Evolutionary conservation across 306 rosid species (phyloP).

Genomic region (Carpinus viminea): DNA sequence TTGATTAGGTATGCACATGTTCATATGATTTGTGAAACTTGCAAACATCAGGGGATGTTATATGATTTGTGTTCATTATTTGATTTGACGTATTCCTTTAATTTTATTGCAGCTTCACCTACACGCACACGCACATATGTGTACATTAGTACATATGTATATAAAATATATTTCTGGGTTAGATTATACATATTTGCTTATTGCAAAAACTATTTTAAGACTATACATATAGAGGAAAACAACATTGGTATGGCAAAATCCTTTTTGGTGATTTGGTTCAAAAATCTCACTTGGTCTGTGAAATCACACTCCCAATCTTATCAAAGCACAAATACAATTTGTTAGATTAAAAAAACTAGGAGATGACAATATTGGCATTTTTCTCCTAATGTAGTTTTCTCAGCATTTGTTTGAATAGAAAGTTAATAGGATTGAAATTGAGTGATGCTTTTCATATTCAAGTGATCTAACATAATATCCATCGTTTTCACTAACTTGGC

Average conservation of each 20-base stretch:
- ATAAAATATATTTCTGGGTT: too few species aligned
- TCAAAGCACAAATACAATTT: background rate
- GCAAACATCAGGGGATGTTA: background rate
- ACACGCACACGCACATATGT: too few species aligned
- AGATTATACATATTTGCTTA: too few species aligned
- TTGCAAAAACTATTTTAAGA: too few species aligned
- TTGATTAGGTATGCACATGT: constrained; percentile 25
- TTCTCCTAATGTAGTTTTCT: background rate
- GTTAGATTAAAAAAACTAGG: background rate
- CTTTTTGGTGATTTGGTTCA: too few species aligned
- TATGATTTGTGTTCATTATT: background rate
- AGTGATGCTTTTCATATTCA: background rate
- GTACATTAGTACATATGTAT: too few species aligned
- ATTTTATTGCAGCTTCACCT: background rate
- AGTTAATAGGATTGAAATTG: background rate
- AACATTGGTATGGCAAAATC: too few species aligned
- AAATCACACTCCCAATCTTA: background rate
- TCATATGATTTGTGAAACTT: background rate
- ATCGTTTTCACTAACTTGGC: constrained; percentile 6
- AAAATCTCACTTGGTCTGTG: too few species aligned
- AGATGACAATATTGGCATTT: background rate
- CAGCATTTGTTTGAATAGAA: background rate
- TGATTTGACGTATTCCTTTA: background rate
- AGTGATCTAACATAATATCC: background rate
- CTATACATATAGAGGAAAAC: background rate